Evolutionary conservation across 345 rosid genomes (phyloP), one percentile per base, ranked within the genome.

Genomic region (Gossypium australe): DNA sequence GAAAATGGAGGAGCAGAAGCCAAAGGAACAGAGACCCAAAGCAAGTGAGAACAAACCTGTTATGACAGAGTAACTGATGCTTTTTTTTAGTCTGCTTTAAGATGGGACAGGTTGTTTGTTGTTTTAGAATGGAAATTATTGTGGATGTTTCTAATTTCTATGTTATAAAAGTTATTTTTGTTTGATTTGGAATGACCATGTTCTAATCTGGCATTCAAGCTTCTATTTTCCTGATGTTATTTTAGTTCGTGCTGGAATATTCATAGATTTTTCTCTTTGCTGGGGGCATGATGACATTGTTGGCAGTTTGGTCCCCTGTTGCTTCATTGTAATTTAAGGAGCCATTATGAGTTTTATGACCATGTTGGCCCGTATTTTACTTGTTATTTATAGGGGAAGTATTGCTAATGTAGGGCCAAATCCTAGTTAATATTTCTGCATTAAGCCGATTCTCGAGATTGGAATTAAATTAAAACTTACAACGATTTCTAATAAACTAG

Each of bases 31-130:
- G 71, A 93, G 72, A 76, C 89, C 90, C 57, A 95, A 93, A 85
- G 97, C 98, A 14, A 95, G 75, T 70, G 99, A 95, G 87, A 95
- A 95, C 80, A 95, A 95, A 75, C 99, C 99, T 60, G 91, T 95
- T 29, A 93, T 95, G 98, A 93, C 88, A 11, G 97, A 94, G 85
- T 88, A 76, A 72, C 29, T 73, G 64, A 72, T 72, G 43, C 56
- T 38, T 38, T 67, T 52, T 61, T 17, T 25, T 25, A 1, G 65
- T 18, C 44, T 20, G 72, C 79, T 44, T 69, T 55, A 27, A 18
- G 47, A 27, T 72, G 73, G 51, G 25, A 20, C 24, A 69, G 64
- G 67, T 51, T 67, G 55, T 7, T 45, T 14, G 47, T 41, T 20
- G 29, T 72, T 45, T 34, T 12, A 11, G 74, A 47, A 38, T 64